Evolutionary conservation across 441 rosid species (phyloP).

Genomic region (Erodium trifolium): DNA sequence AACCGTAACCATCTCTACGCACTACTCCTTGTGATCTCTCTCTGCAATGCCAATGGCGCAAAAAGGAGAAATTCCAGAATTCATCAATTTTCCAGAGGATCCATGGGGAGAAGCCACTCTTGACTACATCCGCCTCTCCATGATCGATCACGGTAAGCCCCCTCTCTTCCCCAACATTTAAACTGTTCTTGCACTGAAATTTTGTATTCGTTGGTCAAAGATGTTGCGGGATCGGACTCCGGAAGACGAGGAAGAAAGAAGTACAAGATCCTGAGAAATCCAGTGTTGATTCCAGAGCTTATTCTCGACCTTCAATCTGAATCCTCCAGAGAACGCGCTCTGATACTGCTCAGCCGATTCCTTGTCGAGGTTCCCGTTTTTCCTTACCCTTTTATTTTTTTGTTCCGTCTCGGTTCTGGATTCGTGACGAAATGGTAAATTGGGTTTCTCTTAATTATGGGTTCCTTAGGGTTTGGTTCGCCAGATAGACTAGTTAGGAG

Average conservation of each 20-base stretch:
- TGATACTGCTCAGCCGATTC: neutral
- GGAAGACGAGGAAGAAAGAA: constrained; percentile 4
- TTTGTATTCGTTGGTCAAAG: neutral
- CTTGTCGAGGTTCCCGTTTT: constrained; percentile 2
- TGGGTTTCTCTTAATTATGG: neutral
- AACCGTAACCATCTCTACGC: neutral
- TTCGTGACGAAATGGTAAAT: neutral
- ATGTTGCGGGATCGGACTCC: neutral
- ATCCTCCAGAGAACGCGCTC: constrained; percentile 8
- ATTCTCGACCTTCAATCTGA: neutral
- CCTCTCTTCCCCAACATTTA: constrained; percentile 3
- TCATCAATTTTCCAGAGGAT: neutral
- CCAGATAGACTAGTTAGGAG: neutral
- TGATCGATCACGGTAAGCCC: neutral
- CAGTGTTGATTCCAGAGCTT: constrained; percentile 4
- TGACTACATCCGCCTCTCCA: too few species aligned
- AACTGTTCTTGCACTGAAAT: neutral
- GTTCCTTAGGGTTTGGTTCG: neutral
- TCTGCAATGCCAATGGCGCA: neutral
- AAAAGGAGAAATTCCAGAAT: neutral
- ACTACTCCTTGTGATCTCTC: neutral
- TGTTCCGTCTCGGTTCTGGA: neutral
- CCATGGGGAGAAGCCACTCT: neutral
- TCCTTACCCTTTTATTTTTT: neutral
- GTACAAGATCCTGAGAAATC: constrained; percentile 4